These are phyloP conservation scores for Dichomitus squalens DNA, from an alignment of 1,284 basidiomycete genomes.

Conservation along the genomic window DNA sequence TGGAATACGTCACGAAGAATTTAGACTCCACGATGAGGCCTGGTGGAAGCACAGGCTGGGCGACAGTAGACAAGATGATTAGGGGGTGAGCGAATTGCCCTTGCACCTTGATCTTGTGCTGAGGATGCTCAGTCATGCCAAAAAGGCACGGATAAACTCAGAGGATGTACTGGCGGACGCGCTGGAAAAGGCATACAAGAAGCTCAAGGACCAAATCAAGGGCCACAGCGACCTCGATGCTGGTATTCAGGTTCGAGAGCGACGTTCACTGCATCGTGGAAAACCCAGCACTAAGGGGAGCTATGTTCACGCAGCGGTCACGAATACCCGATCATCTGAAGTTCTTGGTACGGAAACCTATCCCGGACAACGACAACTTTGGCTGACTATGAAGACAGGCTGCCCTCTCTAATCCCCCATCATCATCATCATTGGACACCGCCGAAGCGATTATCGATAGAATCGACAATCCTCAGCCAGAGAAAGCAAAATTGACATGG, in stretches of 20 bases:
- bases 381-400: slow-evolving; percentile 41
- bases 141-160: slow-evolving; percentile 72
- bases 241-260: slow-evolving; percentile 54
- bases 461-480: slow-evolving; percentile 45
- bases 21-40: slow-evolving; percentile 55
- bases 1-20: slow-evolving; percentile 56
- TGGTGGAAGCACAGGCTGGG: slow-evolving; percentile 56
- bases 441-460: slow-evolving; percentile 54
- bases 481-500: slow-evolving; percentile 59
- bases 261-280: neutral
- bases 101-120: slow-evolving; percentile 8
- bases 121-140: slow-evolving; percentile 39
- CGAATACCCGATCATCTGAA: slow-evolving; percentile 71
- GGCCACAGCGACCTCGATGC: slow-evolving; percentile 62
- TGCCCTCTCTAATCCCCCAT: slow-evolving; percentile 55
- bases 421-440: slow-evolving; percentile 45
- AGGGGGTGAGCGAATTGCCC: slow-evolving; percentile 46
- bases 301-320: slow-evolving; percentile 44
- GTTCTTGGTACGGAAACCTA: slow-evolving; percentile 61
- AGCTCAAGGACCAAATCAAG: slow-evolving; percentile 50
- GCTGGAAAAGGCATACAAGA: slow-evolving; percentile 50
- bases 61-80: slow-evolving; percentile 54
- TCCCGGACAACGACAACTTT: neutral
- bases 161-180: slow-evolving; percentile 61
- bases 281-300: neutral